Base-by-base conservation (phyloP, 495 filamentous ascomycete genomes). In the Lentithecium fluviatile region DNA sequence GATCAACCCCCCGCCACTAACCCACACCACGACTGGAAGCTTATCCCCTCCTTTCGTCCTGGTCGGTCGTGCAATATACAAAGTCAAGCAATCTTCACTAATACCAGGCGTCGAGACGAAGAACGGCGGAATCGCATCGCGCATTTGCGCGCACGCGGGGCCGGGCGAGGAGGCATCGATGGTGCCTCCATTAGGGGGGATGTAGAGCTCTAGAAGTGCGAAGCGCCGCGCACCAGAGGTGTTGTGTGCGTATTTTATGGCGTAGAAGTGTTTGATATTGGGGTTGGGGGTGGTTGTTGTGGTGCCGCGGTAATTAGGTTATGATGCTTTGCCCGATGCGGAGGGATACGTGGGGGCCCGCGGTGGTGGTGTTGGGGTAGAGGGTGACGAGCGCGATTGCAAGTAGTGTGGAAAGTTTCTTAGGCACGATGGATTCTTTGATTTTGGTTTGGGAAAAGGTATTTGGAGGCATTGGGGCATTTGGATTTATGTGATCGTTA, bases 21-120 rank as follows among this genome's bases (percentile, higher is more conserved):
- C 15, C 21, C 29, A 56, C 19, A 62, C 58, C 5, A 62, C 51
- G 8, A 54, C 52, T 1, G 55, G 49, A 0, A 54, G 26, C 17
- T 49, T 55, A 26, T 15, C 24, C 25, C 42, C 38, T 11, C 2
- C 13, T 20, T n/a, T 29, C 19, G 50, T 45, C 6, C 26, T 40
- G 2, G 6, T 42, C 6, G 58, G 58, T 12, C 50, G 51, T 11
- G 58, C 37, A 29, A 62, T 56, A 3, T 45, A 32, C 7, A 62
- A 42, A 20, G 55, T 55, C 7, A 62, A 29, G 20, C 58, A 62
- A 20, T 62, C 58, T 40, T 62, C 58, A 40, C 58, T 62, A 26
- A 62, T 56, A 11, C 6, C 13, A 10, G 32, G 17, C 6, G 37
- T 42, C 20, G 55, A 37, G 5, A 40, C 21, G 50, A 62, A 49